phyloP scores from a whole-genome alignment of 495 filamentous ascomycete genomes.

The Sordaria brevicollis region DNA sequence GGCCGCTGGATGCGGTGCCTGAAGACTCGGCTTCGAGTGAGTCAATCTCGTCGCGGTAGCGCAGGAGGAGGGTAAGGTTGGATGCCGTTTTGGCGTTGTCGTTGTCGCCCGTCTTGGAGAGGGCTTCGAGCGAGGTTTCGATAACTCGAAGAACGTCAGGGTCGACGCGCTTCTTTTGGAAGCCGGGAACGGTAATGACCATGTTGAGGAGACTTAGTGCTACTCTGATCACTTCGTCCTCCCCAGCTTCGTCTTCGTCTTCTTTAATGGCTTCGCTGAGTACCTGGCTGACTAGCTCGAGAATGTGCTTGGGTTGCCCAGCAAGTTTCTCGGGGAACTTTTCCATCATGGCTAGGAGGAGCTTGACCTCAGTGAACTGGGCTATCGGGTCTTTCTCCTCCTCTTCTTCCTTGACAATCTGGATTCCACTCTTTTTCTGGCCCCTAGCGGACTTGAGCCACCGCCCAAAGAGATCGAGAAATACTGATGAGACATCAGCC shows the following conservation, averaged over 20 bases:
- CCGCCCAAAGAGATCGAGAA: slow-evolving; percentile 50
- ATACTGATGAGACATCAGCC: slow-evolving; percentile 49
- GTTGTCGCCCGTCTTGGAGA: slow-evolving; percentile 21
- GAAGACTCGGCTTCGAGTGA: background rate
- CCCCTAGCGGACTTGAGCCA: slow-evolving; percentile 42
- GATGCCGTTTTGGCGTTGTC: slow-evolving; percentile 42
- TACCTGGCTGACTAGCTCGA: slow-evolving; percentile 52
- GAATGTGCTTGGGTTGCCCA: slow-evolving; percentile 48
- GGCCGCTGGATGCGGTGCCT: background rate
- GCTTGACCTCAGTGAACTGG: slow-evolving; percentile 48
- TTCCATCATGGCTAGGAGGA: slow-evolving; percentile 57
- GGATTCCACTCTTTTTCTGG: slow-evolving; percentile 1
- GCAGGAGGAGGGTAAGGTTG: slow-evolving; percentile 48
- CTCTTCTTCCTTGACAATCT: slow-evolving; percentile 22
- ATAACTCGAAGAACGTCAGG: slow-evolving; percentile 37
- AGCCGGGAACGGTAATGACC: slow-evolving; percentile 52
- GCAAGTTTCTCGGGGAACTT: slow-evolving; percentile 59
- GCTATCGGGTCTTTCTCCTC: slow-evolving; percentile 31
- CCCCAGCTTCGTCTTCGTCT: slow-evolving; percentile 4
- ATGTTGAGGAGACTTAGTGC: slow-evolving; percentile 60
- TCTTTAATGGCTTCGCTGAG: slow-evolving; percentile 24
- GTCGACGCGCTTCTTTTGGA: slow-evolving; percentile 39
- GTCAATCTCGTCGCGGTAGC: slow-evolving; percentile 41
- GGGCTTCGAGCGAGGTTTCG: slow-evolving; percentile 38
- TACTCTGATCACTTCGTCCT: slow-evolving; percentile 45